phyloP scores from a whole-genome alignment of 164 flowering plant species.

The Chloranthus sessilifolius region DNA sequence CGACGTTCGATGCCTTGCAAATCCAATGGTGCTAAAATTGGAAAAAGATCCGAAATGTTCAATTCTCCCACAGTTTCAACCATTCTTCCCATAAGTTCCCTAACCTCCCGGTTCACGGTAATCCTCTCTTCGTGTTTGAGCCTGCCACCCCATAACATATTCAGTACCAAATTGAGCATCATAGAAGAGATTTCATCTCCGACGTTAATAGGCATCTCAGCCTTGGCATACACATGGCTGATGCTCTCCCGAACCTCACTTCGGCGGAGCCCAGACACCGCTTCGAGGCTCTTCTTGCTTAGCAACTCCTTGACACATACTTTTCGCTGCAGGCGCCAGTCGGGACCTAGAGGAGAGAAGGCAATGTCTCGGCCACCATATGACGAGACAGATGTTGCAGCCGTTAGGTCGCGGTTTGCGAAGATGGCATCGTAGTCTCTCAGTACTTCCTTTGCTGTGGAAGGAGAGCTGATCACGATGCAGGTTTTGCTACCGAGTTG shows the following conservation, averaged over 20 bases:
- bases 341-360: conserved; percentile 15
- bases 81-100: background rate
- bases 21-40: conserved; percentile 25
- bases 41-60: conserved; percentile 30
- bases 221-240: conserved; percentile 8
- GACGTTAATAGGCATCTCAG: conserved; percentile 27
- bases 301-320: conserved; percentile 28
- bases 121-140: conserved; percentile 22
- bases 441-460: conserved; percentile 14
- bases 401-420: conserved; percentile 25
- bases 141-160: conserved; percentile 50
- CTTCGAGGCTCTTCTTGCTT: conserved; percentile 23
- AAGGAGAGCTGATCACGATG: conserved; percentile 17
- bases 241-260: conserved; percentile 24
- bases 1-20: conserved; percentile 21
- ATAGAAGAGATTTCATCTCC: conserved; percentile 39
- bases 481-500: conserved; percentile 15
- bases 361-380: conserved; percentile 24
- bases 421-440: conserved; percentile 19
- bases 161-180: conserved; percentile 28
- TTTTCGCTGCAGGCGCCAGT: conserved; percentile 30
- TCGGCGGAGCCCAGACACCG: conserved; percentile 25
- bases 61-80: conserved; percentile 6
- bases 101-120: conserved; percentile 7
- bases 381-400: background rate